A percentile compares a stretch with the other conserved stretches of the same genome.
Conservation (phyloP, 2,329 filamentous ascomycete genomes). For the Ceratocystiopsis minuta region DNA sequence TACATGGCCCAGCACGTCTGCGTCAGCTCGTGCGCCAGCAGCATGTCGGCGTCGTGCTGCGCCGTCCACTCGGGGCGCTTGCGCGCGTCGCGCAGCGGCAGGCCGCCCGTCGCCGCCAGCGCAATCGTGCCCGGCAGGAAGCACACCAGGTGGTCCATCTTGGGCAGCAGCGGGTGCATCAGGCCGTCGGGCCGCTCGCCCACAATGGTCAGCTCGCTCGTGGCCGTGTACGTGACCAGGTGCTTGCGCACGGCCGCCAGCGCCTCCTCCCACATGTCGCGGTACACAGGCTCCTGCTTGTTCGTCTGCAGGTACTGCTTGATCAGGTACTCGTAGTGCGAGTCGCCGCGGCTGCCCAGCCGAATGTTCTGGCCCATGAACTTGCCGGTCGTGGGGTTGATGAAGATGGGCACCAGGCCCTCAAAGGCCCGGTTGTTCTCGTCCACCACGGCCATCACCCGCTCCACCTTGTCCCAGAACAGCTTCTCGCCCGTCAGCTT, state of each 20-base stretch:
- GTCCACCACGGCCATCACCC: slow-evolving; percentile 81
- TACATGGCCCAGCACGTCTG: slow-evolving; percentile 99
- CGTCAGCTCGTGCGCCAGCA: slow-evolving; percentile 74
- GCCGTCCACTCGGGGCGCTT: slow-evolving; percentile 55
- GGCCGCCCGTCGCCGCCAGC: slow-evolving; percentile 64
- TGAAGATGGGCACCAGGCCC: slow-evolving; percentile 80
- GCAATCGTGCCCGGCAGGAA: slow-evolving; percentile 96
- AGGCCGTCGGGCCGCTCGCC: slow-evolving; percentile 71
- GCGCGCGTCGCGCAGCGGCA: slow-evolving; percentile 56
- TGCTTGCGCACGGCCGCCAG: slow-evolving; percentile 77
- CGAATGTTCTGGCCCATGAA: slow-evolving; percentile 79
- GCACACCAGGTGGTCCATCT: slow-evolving; percentile 97
- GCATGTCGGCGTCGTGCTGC: slow-evolving; percentile 71
- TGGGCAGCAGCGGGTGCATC: slow-evolving; percentile 47
- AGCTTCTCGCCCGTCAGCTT: slow-evolving; percentile 83
- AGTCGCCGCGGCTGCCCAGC: slow-evolving; percentile 83
- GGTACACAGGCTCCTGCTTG: slow-evolving; percentile 67
- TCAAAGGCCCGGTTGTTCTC: slow-evolving; percentile 59
- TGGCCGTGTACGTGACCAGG: slow-evolving; percentile 72
- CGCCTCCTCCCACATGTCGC: slow-evolving; percentile 83
- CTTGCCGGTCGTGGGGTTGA: slow-evolving; percentile 58
- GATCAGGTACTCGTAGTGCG: slow-evolving; percentile 97
- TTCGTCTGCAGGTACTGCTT: slow-evolving; percentile 96
- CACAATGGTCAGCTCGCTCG: slow-evolving; percentile 69
- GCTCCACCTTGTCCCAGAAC: slow-evolving; percentile 86